A percentile compares a stretch with the other conserved stretches of the same genome.
These are phyloP conservation scores for Papiliotrema nemorosa DNA, from an alignment of 1,284 basidiomycete genomes.

Conservation along the genomic window DNA sequence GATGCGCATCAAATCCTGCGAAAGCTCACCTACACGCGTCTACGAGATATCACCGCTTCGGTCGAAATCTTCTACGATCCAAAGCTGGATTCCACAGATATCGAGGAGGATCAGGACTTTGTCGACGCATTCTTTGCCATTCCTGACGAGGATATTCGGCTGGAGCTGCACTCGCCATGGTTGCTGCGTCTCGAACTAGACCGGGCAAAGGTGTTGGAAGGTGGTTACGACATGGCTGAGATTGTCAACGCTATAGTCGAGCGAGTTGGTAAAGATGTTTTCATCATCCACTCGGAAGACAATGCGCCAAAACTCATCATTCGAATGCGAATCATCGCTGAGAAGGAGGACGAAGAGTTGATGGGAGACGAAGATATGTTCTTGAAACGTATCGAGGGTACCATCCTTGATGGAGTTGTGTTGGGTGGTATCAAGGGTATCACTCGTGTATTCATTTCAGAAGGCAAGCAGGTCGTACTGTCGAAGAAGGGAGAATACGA, in stretches of 20 bases:
- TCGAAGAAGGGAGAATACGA: constrained; percentile 57
- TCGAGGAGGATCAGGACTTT: constrained; percentile 93
- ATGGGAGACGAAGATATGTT: constrained; percentile 92
- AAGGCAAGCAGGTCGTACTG: constrained; percentile 72
- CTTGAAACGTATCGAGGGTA: constrained; percentile 91
- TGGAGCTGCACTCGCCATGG: constrained; percentile 94
- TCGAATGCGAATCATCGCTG: constrained; percentile 89
- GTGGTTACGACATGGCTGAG: constrained; percentile 91
- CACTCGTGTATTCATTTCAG: constrained; percentile 87
- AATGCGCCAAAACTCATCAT: constrained; percentile 97
- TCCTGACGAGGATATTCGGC: constrained; percentile 93
- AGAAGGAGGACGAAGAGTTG: constrained; percentile 79
- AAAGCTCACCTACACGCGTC: constrained; percentile 80
- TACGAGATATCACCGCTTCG: constrained; percentile 90
- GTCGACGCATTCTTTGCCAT: constrained; percentile 99
- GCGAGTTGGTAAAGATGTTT: constrained; percentile 93
- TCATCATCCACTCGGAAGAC: constrained; percentile 98
- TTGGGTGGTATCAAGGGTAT: constrained; percentile 90
- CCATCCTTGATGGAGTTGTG: constrained; percentile 93
- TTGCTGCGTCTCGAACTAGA: constrained; percentile 94
- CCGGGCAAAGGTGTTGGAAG: constrained; percentile 96
- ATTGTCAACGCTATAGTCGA: constrained; percentile 92
- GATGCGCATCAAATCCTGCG: constrained; percentile 46
- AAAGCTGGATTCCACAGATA: constrained; percentile 83
- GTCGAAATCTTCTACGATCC: constrained; percentile 99